Percentiles rank a stretch among this genome's conserved stretches.
phyloP scores from a whole-genome alignment of 2,329 filamentous ascomycete species.

The Zalaria sp. region DNA sequence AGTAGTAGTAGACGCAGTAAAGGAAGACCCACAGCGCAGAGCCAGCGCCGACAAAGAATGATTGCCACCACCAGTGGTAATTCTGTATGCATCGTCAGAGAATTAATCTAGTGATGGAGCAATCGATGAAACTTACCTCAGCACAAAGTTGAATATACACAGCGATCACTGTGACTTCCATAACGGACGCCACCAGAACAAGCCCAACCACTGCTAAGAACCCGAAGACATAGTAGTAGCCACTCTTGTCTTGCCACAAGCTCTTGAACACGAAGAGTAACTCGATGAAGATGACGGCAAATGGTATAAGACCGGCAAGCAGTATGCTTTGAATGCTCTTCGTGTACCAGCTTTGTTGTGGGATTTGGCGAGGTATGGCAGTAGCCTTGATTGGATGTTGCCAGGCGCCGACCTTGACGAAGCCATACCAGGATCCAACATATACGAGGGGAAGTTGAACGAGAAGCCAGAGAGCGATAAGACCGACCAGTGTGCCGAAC shows the following conservation, averaged over 20 bases:
- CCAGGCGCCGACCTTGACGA: conserved; percentile 52
- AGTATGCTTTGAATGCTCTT: conserved; percentile 49
- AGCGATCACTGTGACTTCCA: conserved; percentile 71
- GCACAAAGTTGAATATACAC: conserved; percentile 72
- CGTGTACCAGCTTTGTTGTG: conserved; percentile 62
- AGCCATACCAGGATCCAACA: conserved; percentile 65
- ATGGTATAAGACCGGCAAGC: conserved; percentile 65
- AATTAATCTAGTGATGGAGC: not conserved
- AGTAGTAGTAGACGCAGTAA: conserved; percentile 77
- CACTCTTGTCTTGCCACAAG: conserved; percentile 79
- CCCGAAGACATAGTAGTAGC: conserved; percentile 85
- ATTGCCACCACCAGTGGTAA: conserved; percentile 88
- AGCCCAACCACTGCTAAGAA: conserved; percentile 62
- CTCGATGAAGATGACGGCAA: conserved; percentile 80
- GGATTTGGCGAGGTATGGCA: conserved; percentile 57
- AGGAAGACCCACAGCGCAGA: conserved; percentile 69
- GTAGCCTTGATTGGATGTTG: conserved; percentile 71
- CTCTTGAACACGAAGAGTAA: conserved; percentile 77
- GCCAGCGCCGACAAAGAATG: conserved; percentile 64
- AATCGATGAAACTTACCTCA: conserved; percentile 37
- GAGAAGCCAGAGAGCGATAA: conserved; percentile 67
- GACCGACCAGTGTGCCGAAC: conserved; percentile 60
- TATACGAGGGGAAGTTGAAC: conserved; percentile 80
- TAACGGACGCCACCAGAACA: conserved; percentile 61
- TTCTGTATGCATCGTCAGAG: conserved; percentile 36